Base-by-base conservation (phyloP, 129 eudicot species). In the Apium graveolens region DNA sequence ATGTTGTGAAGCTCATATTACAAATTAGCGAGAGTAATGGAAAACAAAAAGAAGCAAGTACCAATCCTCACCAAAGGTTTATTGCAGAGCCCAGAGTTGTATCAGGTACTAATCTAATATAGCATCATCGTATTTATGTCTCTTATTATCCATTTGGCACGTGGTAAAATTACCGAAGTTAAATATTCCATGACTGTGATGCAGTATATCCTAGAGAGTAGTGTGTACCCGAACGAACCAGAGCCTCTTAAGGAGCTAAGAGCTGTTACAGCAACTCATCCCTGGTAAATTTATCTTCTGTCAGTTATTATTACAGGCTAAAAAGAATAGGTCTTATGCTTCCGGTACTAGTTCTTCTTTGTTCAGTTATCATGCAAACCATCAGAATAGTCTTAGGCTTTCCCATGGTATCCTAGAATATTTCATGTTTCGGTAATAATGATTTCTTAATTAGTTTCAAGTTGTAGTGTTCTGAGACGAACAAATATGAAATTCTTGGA, bases 171-270 rank as follows among this genome's bases (percentile, higher is more conserved):
- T 55, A 1, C 24, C 60, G 11, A 29, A 48, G 2, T 49, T 51
- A 12, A 24, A 27, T 17, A 24, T 18, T 11, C 43, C 8, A 65
- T 14, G 44, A 46, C 45, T 38, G 7, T 37, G 11, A 20, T 79
- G 82, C 68, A 91, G 91, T 91, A 91, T 78, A 46, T 87, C 43
- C 32, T 87, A 20, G 85, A 85, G 76, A 85, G 84, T 17, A 89
- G 82, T 62, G 97, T 91, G n/a, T 89, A 89, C 63, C 93, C 97
- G 16, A 87, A 90, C 4, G 97, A 89, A 80, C 82, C 89, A 11
- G 84, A 79, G 57, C 78, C 81, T 5, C 88, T 89, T 75, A 91
- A 84, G 88, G 85, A 91, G 82, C 76, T 89, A 20, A 83, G 93
- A 75, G 84, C 82, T 75, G 81, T 78, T 34, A 85, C 89, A 32